Evolutionary conservation across 305 asterid genomes (phyloP).

Genomic region (Rubia peregrina): DNA sequence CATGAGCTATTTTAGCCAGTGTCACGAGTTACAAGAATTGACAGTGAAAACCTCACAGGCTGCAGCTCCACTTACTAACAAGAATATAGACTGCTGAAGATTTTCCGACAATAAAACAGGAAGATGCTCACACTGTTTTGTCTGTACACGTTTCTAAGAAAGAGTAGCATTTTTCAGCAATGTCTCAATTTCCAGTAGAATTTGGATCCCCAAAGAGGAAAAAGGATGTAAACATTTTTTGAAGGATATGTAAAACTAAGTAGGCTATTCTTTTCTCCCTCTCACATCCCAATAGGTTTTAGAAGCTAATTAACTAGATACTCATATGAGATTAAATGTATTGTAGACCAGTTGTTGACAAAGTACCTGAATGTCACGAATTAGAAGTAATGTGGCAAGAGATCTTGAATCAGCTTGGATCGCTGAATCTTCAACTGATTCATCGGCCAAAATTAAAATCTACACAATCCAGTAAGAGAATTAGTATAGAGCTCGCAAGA

Average conservation of each 20-base stretch:
- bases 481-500: constrained; percentile 6
- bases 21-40: background rate
- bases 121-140: background rate
- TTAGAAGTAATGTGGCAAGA: constrained; percentile 77
- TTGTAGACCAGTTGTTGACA: constrained; percentile 6
- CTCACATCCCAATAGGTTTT: background rate
- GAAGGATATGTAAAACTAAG: background rate
- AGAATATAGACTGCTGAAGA: background rate
- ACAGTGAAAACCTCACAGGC: background rate
- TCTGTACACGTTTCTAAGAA: background rate
- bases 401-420: constrained; percentile 96
- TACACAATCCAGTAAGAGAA: constrained; percentile 28
- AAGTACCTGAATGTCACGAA: constrained; percentile 88
- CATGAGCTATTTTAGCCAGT: background rate
- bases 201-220: background rate
- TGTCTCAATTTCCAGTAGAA: background rate
- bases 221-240: background rate
- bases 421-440: constrained; percentile 90
- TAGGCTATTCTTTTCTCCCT: background rate
- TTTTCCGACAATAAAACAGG: background rate
- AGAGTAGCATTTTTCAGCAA: background rate
- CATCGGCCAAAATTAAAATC: constrained; percentile 88
- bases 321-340: background rate
- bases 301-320: background rate
- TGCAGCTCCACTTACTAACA: background rate